Evolutionary conservation across 495 filamentous ascomycete species (phyloP).

Genomic region (Penicillium paxilli): DNA sequence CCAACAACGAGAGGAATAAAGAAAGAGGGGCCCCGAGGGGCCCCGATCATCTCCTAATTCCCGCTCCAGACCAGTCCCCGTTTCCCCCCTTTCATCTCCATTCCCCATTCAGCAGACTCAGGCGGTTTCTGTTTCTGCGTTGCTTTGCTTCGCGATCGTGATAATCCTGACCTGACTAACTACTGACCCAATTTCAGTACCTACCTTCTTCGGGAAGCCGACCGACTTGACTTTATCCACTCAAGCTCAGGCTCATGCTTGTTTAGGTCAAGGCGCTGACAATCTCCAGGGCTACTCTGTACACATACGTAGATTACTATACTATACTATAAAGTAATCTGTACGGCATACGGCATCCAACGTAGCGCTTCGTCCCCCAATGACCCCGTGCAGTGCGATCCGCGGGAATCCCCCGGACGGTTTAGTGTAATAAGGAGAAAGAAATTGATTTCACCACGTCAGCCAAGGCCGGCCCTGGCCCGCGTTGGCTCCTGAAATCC

Average conservation of each 20-base stretch:
- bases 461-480: background rate
- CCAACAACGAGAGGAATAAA: background rate
- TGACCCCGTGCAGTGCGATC: conserved; percentile 34
- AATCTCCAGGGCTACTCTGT: no score
- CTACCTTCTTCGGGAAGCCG: conserved; percentile 23
- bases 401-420: conserved; percentile 46
- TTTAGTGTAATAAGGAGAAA: no score
- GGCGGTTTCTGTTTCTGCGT: no score
- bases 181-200: background rate
- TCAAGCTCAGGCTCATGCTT: background rate
- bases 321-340: no score
- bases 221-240: background rate
- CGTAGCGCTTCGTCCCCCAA: conserved; percentile 27
- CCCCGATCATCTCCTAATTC: conserved; percentile 1
- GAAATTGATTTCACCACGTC: no score
- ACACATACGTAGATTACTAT: no score
- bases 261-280: no score
- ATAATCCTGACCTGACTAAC: background rate
- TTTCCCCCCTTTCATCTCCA: background rate
- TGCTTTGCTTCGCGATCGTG: no score
- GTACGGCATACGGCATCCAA: conserved; percentile 5
- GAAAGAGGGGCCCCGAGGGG: background rate
- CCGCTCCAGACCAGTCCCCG: no score
- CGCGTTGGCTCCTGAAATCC: background rate
- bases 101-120: conserved; percentile 6